Evolutionary conservation across 2,329 filamentous ascomycete genomes (phyloP).

Genomic region (Ophiostoma sp.): DNA sequence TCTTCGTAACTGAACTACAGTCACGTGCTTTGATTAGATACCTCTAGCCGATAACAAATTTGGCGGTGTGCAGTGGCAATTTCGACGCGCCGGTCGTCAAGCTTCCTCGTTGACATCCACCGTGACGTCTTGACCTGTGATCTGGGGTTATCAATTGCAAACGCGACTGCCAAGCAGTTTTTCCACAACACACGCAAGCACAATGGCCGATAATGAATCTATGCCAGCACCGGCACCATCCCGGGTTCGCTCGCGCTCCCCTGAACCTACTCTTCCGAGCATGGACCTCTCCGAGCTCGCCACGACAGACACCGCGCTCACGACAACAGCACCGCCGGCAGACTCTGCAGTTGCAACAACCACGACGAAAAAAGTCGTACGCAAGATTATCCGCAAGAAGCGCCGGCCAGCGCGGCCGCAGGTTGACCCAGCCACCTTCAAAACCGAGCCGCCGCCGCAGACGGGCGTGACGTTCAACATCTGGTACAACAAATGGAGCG

Average conservation of each 20-base stretch:
- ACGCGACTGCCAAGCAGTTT: background rate
- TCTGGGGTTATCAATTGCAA: background rate
- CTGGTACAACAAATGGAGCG: conserved; percentile 98
- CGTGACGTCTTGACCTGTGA: conserved; percentile 2
- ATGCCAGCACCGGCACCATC: conserved; percentile 15
- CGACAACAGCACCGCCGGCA: conserved; percentile 1
- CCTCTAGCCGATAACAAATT: conserved; percentile 10
- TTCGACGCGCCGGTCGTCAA: background rate
- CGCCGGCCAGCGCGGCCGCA: conserved; percentile 83
- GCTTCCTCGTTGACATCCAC: background rate
- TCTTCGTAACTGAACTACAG: background rate
- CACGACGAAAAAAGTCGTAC: conserved; percentile 35
- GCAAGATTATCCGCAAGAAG: conserved; percentile 90
- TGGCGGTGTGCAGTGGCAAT: conserved; percentile 22
- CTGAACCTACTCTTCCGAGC: background rate
- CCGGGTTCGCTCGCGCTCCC: conserved; percentile 6
- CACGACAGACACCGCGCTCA: conserved; percentile 13
- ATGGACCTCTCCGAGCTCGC: background rate
- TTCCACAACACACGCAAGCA: background rate
- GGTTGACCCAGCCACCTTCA: conserved; percentile 77
- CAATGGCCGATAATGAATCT: background rate
- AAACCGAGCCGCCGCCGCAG: conserved; percentile 79
- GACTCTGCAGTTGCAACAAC: background rate
- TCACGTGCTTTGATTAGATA: conserved; percentile 1
- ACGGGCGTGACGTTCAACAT: conserved; percentile 97